Base-by-base conservation (phyloP, 2,329 filamentous ascomycete genomes). In the Fusarium siculi region DNA sequence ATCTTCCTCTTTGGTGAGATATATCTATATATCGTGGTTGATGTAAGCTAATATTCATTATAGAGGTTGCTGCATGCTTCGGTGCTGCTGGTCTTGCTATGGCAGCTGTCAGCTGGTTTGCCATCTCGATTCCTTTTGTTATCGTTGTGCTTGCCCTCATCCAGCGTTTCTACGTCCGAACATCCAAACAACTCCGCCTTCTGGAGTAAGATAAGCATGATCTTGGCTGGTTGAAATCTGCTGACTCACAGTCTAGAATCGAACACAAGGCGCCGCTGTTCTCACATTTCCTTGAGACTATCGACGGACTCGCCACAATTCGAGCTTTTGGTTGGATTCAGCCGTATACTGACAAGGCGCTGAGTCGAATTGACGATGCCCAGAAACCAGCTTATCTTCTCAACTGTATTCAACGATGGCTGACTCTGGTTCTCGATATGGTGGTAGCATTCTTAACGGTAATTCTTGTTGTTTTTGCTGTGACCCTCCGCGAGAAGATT, bases 351-450 rank as follows among this genome's bases (percentile, higher is more conserved):
- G 71, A 82, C 18, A 82, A 83, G 50, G 83, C 80, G 4, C 78
- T 81, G 1, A 59, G 68, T 5, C 77, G 82, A 1, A 76, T 86
- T 5, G 84, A 89, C 55, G 78, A 80, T 7, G 86, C 87, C 0
- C 87, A 89, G 65, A 83, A 85, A 54, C 87, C 88, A 2, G 85
- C 84, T 39, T 90, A 89, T 69, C 81, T 88, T 7, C 81, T 89
- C 37, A 85, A 83, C 54, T 83, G 84, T 21, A 84, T 88, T 14
- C 88, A 90, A 63, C 80, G 85, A 43, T 89, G 87, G 87, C 80
- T 89, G 4, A 84, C 81, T 0, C 77, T 90, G 2, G 86, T 87
- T 0, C 66, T 90, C 10, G 84, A 89, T 59, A 75, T 89, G 37
- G 79, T 88, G 4, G 86, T 88, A 4, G 86, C 87, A 1, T 82